Conservation (phyloP, 1,284 basidiomycete species). For the Ceratobasidium sp. region DNA sequence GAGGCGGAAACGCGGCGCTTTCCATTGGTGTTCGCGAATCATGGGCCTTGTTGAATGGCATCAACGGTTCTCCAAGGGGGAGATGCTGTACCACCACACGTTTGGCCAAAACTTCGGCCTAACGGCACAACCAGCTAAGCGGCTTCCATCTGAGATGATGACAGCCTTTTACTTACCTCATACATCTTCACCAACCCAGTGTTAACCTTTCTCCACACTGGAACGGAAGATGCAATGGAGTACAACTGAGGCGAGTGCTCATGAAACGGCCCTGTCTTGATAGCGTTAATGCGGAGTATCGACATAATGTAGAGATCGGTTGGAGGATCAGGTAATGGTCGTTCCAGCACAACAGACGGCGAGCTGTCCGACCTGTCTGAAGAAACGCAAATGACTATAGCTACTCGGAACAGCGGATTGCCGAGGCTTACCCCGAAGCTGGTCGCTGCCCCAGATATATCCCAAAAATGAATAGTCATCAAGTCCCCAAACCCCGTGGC, state of each 20-base stretch:
- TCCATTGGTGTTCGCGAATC: neutral
- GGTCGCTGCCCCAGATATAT: conserved; percentile 93
- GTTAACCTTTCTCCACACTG: conserved; percentile 91
- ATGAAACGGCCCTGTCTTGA: conserved; percentile 89
- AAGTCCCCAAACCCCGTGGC: conserved; percentile 98
- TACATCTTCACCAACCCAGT: conserved; percentile 96
- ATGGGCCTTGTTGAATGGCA: conserved; percentile 33
- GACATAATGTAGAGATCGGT: conserved; percentile 85
- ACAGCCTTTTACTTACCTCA: conserved; percentile 64
- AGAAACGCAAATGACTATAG: conserved; percentile 49
- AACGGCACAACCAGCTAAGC: conserved; percentile 13
- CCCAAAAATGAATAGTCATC: conserved; percentile 94
- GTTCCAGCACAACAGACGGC: conserved; percentile 69
- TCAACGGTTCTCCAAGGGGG: conserved; percentile 81
- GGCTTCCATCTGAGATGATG: neutral
- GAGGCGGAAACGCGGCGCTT: neutral
- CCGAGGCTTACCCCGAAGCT: conserved; percentile 74
- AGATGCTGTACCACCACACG: conserved; percentile 97
- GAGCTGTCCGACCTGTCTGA: conserved; percentile 60
- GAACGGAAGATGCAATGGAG: conserved; percentile 86
- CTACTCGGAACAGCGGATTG: conserved; percentile 5
- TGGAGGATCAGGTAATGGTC: conserved; percentile 62
- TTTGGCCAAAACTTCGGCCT: conserved; percentile 94
- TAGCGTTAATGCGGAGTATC: conserved; percentile 81
- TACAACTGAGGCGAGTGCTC: conserved; percentile 94